Percentiles rank a stretch among this genome's conserved stretches.
Evolutionary conservation across 495 filamentous ascomycete genomes (phyloP).

Genomic region (Talaromyces proteolyticus): DNA sequence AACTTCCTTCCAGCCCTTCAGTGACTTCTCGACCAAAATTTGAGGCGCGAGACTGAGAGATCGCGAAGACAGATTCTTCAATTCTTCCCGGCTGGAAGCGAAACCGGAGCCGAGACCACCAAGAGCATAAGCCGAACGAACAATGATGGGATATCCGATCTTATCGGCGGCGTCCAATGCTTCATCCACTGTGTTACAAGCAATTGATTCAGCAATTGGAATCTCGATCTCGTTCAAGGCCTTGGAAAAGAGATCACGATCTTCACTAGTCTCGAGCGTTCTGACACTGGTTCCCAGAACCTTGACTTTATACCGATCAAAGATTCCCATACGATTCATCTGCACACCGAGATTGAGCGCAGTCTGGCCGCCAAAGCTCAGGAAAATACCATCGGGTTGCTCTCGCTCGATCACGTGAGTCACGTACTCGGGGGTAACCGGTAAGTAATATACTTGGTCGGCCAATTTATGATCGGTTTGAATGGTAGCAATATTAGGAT

Average conservation of each 20-base stretch:
- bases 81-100: slow-evolving; percentile 86
- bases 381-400: slow-evolving; percentile 89
- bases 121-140: slow-evolving; percentile 91
- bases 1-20: slow-evolving; percentile 98
- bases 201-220: slow-evolving; percentile 92
- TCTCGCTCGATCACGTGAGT: slow-evolving; percentile 93
- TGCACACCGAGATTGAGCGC: slow-evolving; percentile 93
- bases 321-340: slow-evolving; percentile 94
- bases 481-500: slow-evolving; percentile 98
- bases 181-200: slow-evolving; percentile 84
- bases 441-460: slow-evolving; percentile 97
- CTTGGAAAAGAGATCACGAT: slow-evolving; percentile 91
- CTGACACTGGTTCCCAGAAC: slow-evolving; percentile 93
- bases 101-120: slow-evolving; percentile 97
- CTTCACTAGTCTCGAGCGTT: slow-evolving; percentile 91
- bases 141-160: slow-evolving; percentile 95
- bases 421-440: slow-evolving; percentile 94
- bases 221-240: slow-evolving; percentile 92
- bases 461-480: slow-evolving; percentile 97
- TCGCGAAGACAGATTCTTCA: slow-evolving; percentile 84
- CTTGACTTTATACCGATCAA: slow-evolving; percentile 89
- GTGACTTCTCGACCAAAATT: slow-evolving; percentile 97
- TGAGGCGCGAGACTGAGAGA: slow-evolving; percentile 95
- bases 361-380: slow-evolving; percentile 95
- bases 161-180: slow-evolving; percentile 78